Evolutionary conservation across 2,329 filamentous ascomycete species (phyloP).

Genomic region (Lachnellula occidentalis): DNA sequence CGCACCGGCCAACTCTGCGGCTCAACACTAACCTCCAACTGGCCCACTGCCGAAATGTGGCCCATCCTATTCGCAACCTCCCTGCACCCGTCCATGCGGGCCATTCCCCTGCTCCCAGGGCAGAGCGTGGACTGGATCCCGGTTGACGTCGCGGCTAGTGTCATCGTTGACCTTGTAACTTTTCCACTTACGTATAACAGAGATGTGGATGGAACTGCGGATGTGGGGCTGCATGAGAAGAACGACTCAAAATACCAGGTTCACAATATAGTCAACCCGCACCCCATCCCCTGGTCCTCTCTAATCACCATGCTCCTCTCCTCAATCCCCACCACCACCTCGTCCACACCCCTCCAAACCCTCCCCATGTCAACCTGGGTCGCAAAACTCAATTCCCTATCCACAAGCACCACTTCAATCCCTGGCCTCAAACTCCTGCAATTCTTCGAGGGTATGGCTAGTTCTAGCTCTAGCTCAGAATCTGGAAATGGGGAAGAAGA

Average conservation of each 20-base stretch:
- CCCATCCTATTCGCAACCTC: constrained; percentile 17
- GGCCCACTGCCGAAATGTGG: constrained; percentile 26
- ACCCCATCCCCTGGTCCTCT: constrained; percentile 14
- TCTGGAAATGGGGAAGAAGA: background rate
- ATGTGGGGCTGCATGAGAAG: background rate
- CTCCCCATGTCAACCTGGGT: constrained; percentile 22
- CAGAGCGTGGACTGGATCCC: constrained; percentile 26
- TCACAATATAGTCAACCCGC: constrained; percentile 27
- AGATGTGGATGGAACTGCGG: no score
- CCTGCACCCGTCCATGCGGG: constrained; percentile 1
- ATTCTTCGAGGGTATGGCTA: constrained; percentile 25
- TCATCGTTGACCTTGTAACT: constrained; percentile 14
- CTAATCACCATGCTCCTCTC: constrained; percentile 16
- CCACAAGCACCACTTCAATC: constrained; percentile 6
- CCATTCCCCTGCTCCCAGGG: constrained; percentile 12
- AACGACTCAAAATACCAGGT: constrained; percentile 10
- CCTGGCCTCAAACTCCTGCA: constrained; percentile 20
- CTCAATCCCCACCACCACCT: background rate
- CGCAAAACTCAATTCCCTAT: constrained; percentile 3
- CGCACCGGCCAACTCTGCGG: constrained; percentile 27
- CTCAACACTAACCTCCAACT: constrained; percentile 20
- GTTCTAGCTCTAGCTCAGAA: background rate
- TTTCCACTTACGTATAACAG: background rate
- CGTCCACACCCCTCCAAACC: background rate
- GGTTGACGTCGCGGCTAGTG: constrained; percentile 21